phyloP scores from a whole-genome alignment of 305 asterid species.

The Euphrasia arctica region DNA sequence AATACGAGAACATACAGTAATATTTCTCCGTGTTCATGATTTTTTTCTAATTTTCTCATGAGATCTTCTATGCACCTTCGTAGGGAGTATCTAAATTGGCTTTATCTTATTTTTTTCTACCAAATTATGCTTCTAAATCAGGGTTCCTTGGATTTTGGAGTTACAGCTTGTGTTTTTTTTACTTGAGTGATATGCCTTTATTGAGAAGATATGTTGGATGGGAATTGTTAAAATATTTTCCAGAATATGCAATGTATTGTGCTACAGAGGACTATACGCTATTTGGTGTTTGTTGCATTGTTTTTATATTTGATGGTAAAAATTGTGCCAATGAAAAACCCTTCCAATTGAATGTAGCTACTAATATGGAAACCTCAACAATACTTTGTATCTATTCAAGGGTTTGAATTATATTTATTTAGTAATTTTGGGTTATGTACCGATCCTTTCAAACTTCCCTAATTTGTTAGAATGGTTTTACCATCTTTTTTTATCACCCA shows the following conservation, averaged over 20 bases:
- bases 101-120: slow-evolving; percentile 8
- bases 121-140: slow-evolving; percentile 21
- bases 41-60: slow-evolving; percentile 4
- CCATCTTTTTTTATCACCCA: not conserved
- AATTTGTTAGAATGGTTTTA: not conserved
- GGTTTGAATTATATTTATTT: slow-evolving; percentile 6
- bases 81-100: slow-evolving; percentile 12
- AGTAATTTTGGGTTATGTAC: not conserved
- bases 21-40: slow-evolving; percentile 12
- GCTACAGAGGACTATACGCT: slow-evolving; percentile 9
- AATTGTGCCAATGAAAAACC: not conserved
- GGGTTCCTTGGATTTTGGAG: slow-evolving; percentile 18
- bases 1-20: slow-evolving; percentile 12
- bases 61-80: not conserved
- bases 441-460: not conserved
- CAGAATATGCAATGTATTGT: not conserved
- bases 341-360: slow-evolving; percentile 9
- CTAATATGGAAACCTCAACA: slow-evolving; percentile 10
- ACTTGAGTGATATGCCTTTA: not conserved
- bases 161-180: not conserved
- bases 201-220: not conserved
- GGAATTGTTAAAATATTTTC: slow-evolving; percentile 10
- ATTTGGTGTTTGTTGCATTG: slow-evolving; percentile 1
- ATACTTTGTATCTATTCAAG: slow-evolving; percentile 15
- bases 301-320: not conserved